Evolutionary conservation across 192 early-diverging fungal genomes (phyloP).

Genomic region (Chytriomyces sp.): DNA sequence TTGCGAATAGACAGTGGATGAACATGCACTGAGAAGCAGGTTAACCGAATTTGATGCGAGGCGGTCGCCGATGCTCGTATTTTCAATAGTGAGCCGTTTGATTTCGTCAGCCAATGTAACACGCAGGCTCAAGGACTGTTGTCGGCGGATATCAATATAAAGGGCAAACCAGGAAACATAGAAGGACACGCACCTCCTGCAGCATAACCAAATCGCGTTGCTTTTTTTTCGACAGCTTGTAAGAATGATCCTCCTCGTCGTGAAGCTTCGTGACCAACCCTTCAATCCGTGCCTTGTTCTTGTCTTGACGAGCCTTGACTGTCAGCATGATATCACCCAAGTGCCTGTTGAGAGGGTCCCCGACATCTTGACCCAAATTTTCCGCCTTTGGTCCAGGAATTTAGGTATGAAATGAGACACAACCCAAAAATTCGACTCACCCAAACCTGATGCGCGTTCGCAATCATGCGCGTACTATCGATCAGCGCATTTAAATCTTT

Average conservation of each 20-base stretch:
- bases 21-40: constrained; percentile 40
- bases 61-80: constrained; percentile 43
- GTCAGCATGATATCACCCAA: constrained; percentile 35
- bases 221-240: constrained; percentile 56
- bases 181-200: constrained; percentile 36
- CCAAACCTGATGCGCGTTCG: constrained; percentile 57
- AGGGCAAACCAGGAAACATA: not conserved
- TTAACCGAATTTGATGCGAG: constrained; percentile 45
- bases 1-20: constrained; percentile 44
- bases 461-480: constrained; percentile 53
- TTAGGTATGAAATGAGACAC: not conserved
- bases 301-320: constrained; percentile 33
- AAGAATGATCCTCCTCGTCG: constrained; percentile 48
- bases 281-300: constrained; percentile 48
- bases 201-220: constrained; percentile 47
- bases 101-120: constrained; percentile 55
- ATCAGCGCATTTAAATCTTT: constrained; percentile 58
- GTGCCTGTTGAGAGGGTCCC: constrained; percentile 43
- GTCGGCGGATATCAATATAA: constrained; percentile 5
- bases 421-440: constrained; percentile 34
- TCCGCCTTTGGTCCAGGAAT: constrained; percentile 29
- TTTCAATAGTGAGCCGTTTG: constrained; percentile 52
- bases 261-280: constrained; percentile 45
- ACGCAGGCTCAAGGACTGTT: constrained; percentile 47
- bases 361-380: constrained; percentile 51